phyloP scores from a whole-genome alignment of 2,329 filamentous ascomycete genomes.

The Phoma herbarum region DNA sequence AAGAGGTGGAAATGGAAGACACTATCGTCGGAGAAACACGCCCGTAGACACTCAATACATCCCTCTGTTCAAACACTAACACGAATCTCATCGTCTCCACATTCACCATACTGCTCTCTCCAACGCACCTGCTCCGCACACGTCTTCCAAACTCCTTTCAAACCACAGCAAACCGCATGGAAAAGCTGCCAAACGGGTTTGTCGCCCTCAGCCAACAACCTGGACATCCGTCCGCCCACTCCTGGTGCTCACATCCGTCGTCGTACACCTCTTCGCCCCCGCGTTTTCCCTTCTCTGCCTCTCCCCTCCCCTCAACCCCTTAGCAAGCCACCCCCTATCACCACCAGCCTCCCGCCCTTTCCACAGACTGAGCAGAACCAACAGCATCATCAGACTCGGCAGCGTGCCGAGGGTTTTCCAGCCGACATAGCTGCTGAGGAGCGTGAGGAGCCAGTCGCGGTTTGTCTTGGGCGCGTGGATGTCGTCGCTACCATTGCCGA shows the following conservation, averaged over 20 bases:
- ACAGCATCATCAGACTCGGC: conserved; percentile 6
- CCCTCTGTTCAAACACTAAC: no score
- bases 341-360: background rate
- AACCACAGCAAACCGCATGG: no score
- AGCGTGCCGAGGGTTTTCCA: conserved; percentile 7
- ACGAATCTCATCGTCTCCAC: no score
- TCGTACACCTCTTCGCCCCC: no score
- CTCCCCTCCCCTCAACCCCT: background rate
- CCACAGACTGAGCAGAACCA: background rate
- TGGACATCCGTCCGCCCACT: no score
- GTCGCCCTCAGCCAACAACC: no score
- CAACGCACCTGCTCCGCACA: no score
- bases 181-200: no score
- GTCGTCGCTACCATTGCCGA: background rate
- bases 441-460: background rate
- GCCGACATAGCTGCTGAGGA: conserved; percentile 6
- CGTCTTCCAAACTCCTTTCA: no score
- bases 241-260: no score
- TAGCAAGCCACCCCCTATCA: background rate
- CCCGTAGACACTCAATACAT: conserved; percentile 7
- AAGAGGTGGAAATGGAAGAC: conserved; percentile 28
- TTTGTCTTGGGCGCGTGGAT: background rate
- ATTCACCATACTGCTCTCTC: no score
- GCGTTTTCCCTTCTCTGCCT: background rate
- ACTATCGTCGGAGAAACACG: background rate